A percentile compares a stretch with the other conserved stretches of the same genome.
phyloP scores from a whole-genome alignment of 2,329 filamentous ascomycete genomes.

The Phyllosticta capitalensis region DNA sequence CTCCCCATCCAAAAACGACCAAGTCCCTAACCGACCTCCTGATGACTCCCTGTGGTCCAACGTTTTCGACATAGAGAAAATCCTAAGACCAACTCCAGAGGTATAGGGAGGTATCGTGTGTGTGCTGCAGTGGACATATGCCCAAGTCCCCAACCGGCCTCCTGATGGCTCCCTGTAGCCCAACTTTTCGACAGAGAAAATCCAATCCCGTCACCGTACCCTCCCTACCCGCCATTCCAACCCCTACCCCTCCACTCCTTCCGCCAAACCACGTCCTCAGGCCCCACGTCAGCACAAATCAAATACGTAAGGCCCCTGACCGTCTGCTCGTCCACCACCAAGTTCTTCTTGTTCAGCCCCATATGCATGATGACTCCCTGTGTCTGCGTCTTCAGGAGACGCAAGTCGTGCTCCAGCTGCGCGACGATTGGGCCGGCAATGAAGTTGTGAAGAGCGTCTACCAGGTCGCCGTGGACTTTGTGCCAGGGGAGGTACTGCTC shows the following conservation, averaged over 20 bases:
- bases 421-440: not conserved
- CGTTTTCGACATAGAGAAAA: no score
- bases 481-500: not conserved
- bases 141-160: no score
- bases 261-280: not conserved
- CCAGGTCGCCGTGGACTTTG: not conserved
- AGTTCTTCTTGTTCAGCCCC: not conserved
- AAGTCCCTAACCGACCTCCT: no score
- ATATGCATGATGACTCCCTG: not conserved
- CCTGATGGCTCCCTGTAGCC: no score
- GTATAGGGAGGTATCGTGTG: no score
- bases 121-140: no score
- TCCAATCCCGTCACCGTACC: no score
- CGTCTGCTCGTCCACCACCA: not conserved
- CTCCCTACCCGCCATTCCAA: no score
- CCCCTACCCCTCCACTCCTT: not conserved
- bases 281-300: not conserved
- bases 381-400: not conserved
- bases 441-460: not conserved
- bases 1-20: no score
- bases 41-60: no score
- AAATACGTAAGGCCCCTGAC: not conserved
- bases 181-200: no score
- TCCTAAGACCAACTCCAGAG: no score
- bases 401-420: not conserved